These are phyloP conservation scores for Ganoderma leucocontextum DNA, from an alignment of 1,284 basidiomycete species.

Conservation along the genomic window DNA sequence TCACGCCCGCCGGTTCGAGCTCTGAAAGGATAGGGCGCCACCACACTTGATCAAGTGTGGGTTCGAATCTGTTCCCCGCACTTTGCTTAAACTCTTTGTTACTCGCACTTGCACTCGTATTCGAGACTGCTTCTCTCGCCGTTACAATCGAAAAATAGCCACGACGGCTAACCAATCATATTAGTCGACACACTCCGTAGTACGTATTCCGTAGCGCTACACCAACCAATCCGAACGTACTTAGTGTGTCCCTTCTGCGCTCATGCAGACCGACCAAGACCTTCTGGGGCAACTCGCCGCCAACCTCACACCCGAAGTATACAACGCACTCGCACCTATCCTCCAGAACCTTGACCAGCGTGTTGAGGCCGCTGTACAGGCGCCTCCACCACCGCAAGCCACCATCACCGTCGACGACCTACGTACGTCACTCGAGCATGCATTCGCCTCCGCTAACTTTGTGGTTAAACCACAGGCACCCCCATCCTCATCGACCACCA, in stretches of 20 bases:
- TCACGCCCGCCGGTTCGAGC: not conserved
- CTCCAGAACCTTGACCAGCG: not conserved
- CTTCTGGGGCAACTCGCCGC: no score
- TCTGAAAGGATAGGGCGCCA: not conserved
- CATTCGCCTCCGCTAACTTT: not conserved
- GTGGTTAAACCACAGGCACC: not conserved
- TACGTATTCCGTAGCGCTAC: no score
- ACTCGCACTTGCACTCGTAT: no score
- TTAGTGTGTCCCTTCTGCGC: no score
- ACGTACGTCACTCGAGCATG: not conserved
- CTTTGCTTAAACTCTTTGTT: no score
- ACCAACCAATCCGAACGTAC: no score
- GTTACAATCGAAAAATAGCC: no score
- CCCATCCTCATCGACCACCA: not conserved
- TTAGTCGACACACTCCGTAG: no score
- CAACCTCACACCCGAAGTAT: not conserved
- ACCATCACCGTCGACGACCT: not conserved
- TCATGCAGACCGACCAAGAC: no score
- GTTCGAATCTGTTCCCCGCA: no score
- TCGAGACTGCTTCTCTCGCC: no score
- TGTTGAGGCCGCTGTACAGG: not conserved
- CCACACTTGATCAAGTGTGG: not conserved
- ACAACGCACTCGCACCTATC: not conserved
- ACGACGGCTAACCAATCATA: no score
- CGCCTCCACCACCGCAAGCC: not conserved